phyloP scores from a whole-genome alignment of 2,329 filamentous ascomycete species.

The Alternaria sp. region DNA sequence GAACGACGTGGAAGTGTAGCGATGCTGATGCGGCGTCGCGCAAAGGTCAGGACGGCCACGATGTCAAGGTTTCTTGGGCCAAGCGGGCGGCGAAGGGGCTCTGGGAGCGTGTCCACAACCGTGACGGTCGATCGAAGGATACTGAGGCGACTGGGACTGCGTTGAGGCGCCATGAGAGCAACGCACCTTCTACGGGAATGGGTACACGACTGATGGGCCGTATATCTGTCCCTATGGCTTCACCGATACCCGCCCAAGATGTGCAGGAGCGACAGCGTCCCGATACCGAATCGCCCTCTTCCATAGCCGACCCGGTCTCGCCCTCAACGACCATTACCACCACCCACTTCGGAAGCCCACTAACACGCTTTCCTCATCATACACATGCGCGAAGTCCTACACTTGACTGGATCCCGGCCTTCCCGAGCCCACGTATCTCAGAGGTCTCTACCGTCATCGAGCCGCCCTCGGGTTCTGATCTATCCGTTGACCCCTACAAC shows the following conservation, averaged over 20 bases:
- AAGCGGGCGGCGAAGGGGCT: background rate
- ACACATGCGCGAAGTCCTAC: background rate
- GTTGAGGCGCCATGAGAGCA: too few species aligned
- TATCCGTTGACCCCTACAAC: background rate
- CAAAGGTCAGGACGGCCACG: background rate
- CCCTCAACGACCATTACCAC: too few species aligned
- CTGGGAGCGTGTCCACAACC: background rate
- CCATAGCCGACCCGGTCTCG: background rate
- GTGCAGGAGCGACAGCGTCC: too few species aligned
- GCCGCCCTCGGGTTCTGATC: background rate
- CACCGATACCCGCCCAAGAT: too few species aligned
- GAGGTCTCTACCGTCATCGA: background rate
- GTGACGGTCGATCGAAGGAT: background rate
- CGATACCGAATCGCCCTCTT: background rate
- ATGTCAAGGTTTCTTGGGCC: background rate
- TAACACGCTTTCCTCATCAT: background rate
- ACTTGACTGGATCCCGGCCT: background rate
- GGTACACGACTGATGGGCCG: background rate
- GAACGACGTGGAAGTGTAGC: accelerated
- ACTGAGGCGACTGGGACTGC: background rate
- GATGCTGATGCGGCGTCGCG: background rate
- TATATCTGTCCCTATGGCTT: background rate
- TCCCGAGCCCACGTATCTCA: background rate
- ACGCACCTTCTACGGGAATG: background rate
- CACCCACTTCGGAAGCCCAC: background rate